Base-by-base conservation (phyloP, 129 eudicot genomes). In the Pseudognaphalium luteoalbum region DNA sequence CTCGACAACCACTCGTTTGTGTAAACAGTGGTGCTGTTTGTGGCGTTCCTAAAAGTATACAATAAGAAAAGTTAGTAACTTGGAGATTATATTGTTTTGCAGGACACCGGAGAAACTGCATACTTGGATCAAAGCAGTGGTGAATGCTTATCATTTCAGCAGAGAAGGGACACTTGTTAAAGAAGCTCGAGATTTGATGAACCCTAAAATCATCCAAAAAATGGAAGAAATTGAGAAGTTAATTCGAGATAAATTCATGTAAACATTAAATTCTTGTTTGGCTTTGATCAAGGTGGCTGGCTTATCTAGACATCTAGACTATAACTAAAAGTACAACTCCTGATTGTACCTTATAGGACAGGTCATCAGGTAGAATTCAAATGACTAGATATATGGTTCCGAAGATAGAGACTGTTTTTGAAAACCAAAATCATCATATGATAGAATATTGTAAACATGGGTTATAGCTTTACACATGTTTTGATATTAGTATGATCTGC, bases 101-200 rank as follows among this genome's bases (percentile, higher is more conserved):
- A 91, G 99, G 91, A 91, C 97, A 1, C 97, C 97, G 0, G 85
- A 73, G 80, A 73, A 81, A 72, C 86, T 94, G 78, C 87, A 82
- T 63, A 81, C 88, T 8, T 86, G 83, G 93, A 89, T 94, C 20
- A 76, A 69, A 60, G 78, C 79, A 16, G 82, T 94, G 69, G 85
- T 94, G 41, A 84, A 87, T 69, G 97, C 96, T 47, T 94, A 94
- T 52, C 81, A 91, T 76, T 84, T 64, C 72, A 89, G 93, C 76
- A 74, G 86, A 83, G 96, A 84, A 74, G 96, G 96, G 50, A 84
- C 92, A 21, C 73, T 87, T 5, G 32, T 91, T 67, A 80, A 80
- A 47, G 87, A 89, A 86, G 97, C 96, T 4, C 87, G 84, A 65
- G 93, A 88, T 76, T 68, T 94, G 39, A 82, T 91, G 94, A 87